phyloP scores from a whole-genome alignment of 2,329 filamentous ascomycete species.

The Pseudovirgaria hyperparasitica region DNA sequence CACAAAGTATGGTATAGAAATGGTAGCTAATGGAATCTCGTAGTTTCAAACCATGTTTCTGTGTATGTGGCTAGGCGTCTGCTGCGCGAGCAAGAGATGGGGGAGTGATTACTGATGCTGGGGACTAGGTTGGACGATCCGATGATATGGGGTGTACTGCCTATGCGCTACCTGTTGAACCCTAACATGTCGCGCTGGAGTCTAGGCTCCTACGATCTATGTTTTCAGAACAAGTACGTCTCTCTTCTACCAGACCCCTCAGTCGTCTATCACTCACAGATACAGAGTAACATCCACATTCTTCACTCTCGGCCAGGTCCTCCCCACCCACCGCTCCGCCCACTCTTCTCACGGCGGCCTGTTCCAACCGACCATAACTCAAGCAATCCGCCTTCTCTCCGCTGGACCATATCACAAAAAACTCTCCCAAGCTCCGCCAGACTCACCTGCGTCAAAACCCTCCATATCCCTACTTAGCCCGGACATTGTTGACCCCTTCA shows the following conservation, averaged over 20 bases:
- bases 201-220: slow-evolving; percentile 88
- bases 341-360: slow-evolving; percentile 73
- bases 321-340: slow-evolving; percentile 72
- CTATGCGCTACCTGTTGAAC: slow-evolving; percentile 57
- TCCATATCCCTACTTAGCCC: slow-evolving; percentile 14
- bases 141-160: slow-evolving; percentile 82
- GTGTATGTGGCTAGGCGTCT: slow-evolving; percentile 51
- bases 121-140: slow-evolving; percentile 74
- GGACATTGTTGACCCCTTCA: slow-evolving; percentile 41
- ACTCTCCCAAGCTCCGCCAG: slow-evolving; percentile 14
- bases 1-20: neutral
- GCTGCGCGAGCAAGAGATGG: neutral
- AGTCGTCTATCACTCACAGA: neutral
- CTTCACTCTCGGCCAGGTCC: slow-evolving; percentile 79
- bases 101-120: slow-evolving; percentile 5
- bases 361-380: slow-evolving; percentile 77
- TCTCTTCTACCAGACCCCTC: slow-evolving; percentile 1
- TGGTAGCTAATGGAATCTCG: slow-evolving; percentile 1
- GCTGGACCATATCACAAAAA: slow-evolving; percentile 34
- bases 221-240: slow-evolving; percentile 70
- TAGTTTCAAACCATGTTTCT: slow-evolving; percentile 79
- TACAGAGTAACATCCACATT: slow-evolving; percentile 45
- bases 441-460: slow-evolving; percentile 8
- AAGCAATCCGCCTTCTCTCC: slow-evolving; percentile 76
- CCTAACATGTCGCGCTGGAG: slow-evolving; percentile 74